A percentile compares a stretch with the other conserved stretches of the same genome.
Conservation (phyloP, 495 filamentous ascomycete genomes). For the Lichina pygmaea region DNA sequence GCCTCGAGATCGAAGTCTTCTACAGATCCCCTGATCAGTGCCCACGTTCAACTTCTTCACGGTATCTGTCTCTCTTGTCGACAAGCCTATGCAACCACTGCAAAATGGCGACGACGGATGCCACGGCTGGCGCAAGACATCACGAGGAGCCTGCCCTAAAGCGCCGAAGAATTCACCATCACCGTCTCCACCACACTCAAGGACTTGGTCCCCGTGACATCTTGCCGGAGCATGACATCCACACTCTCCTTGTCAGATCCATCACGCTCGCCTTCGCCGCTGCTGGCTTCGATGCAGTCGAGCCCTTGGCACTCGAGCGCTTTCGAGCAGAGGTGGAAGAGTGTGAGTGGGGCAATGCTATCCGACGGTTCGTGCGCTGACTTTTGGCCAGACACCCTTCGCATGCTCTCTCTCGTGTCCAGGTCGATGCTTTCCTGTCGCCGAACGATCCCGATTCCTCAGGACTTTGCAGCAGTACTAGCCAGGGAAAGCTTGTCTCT, state of each 20-base stretch:
- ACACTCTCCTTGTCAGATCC: conserved; percentile 26
- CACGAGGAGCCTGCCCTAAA: background rate
- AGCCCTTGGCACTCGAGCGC: conserved; percentile 27
- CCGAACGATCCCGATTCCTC: conserved; percentile 31
- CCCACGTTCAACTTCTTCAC: too few relatives aligned
- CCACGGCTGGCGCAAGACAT: background rate
- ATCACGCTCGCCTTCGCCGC: conserved; percentile 24
- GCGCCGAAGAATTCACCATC: conserved; percentile 1
- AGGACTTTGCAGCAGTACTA: conserved; percentile 43
- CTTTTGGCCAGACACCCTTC: conserved; percentile 23
- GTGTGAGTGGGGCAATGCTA: conserved; percentile 17
- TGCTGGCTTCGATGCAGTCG: conserved; percentile 29
- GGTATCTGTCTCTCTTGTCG: background rate
- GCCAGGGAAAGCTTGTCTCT: conserved; percentile 12
- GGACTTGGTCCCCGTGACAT: conserved; percentile 14
- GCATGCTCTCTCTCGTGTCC: conserved; percentile 25
- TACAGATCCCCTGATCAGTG: too few relatives aligned
- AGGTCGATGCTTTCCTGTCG: conserved; percentile 33
- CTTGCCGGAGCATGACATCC: conserved; percentile 18
- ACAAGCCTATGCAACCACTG: conserved; percentile 6
- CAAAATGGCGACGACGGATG: conserved; percentile 12
- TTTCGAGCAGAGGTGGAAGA: conserved; percentile 31
- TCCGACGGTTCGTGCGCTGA: too few relatives aligned
- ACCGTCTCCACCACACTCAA: conserved; percentile 4
- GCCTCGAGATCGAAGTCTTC: background rate